Base-by-base conservation (phyloP, 2,329 filamentous ascomycete species). In the Magnaporthiopsis rhizophila region DNA sequence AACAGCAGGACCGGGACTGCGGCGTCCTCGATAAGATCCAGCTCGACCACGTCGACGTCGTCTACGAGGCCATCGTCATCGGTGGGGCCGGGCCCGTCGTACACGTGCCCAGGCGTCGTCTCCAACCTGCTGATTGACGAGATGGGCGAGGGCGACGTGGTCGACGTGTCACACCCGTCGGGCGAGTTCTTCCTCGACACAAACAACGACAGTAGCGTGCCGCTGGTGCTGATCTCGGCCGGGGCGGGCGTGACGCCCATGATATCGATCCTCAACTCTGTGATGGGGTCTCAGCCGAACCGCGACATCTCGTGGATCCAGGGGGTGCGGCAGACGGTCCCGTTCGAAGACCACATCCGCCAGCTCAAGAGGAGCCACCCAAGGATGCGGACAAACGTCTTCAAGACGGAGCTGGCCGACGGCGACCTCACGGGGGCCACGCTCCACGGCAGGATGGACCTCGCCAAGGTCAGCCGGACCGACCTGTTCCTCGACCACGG, bases 121-220 rank as follows among this genome's bases (percentile, higher is more conserved):
- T 91, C 88, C 62, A 91, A 90, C 71, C 77, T 89, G 57, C 78
- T 92, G 50, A 86, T 92, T 71, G 83, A 87, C 67, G 75, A 77
- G 24, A 83, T 86, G 72, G 76, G 81, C 1, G 81, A 83, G 58
- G 89, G 89, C 57, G 87, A 90, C 70, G 70, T 79, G 0, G 72
- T 92, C 12, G 79, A 88, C 67, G 76, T 92, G 13, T 87, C 87
- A 3, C 88, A 91, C 71, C 89, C 89, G 0, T 80, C 78, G 4
- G 86, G 86, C 58, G 84, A 87, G 69, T 86, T 88, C 74, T 84
- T 77, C 72, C 77, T 87, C 58, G 79, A 85, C 69, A 75, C 75
- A 26, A 74, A 76, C 62, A 72, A 76, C 53, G 69, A 66, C 38
- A 75, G 70, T 66, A 76, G 72, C 57, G 74, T 74, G 28, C 84